Base-by-base conservation (phyloP, 306 rosid species). In the Dryas octopetala region DNA sequence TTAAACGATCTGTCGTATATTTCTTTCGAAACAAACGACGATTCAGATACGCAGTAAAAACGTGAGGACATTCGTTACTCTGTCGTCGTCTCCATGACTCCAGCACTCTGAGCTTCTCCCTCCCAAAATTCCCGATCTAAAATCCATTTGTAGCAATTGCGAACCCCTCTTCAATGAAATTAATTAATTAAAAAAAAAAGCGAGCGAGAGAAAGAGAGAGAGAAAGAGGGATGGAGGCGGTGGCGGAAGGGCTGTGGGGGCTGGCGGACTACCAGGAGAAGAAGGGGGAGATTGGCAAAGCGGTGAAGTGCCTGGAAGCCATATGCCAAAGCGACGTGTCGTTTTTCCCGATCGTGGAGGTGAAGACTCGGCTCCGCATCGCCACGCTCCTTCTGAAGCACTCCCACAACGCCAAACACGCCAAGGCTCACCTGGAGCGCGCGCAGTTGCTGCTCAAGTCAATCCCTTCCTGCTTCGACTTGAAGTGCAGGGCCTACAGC, bases 171-270 rank as follows among this genome's bases (percentile, higher is more conserved):
- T 38, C 54, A 26, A 65, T 0, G 55, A 23, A 45, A 54, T 54
- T 45, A 17, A 5, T 32, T 3, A 57, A 19, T 58, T 12, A 43
- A 71, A 15, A 26, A 59, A 6, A 59, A 23, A 23, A 6, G 5
- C 8, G 17, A 55, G 43, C 62, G 7, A 19, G 16, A 32, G 54
- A 51, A 32, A 38, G 45, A 64, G 17, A 49, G 76, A 57, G 68
- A 59, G 73, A 16, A 28, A 15, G 40, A 52, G 46, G 4, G 23
- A 93, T 93, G 98, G 98, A 95, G 55, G 98, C 93, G 5, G 86
- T 95, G 68, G 97, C 93, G 12, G 97, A 91, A 79, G 98, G 98
- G 51, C 79, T 95, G 11, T 95, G 98, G 98, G 92, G 89, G 0
- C 75, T 95, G 16, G 91, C 97, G 10, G 97, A 95, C 32, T 67